Conservation (phyloP, 345 rosid species). For the Eutrema japonicum region DNA sequence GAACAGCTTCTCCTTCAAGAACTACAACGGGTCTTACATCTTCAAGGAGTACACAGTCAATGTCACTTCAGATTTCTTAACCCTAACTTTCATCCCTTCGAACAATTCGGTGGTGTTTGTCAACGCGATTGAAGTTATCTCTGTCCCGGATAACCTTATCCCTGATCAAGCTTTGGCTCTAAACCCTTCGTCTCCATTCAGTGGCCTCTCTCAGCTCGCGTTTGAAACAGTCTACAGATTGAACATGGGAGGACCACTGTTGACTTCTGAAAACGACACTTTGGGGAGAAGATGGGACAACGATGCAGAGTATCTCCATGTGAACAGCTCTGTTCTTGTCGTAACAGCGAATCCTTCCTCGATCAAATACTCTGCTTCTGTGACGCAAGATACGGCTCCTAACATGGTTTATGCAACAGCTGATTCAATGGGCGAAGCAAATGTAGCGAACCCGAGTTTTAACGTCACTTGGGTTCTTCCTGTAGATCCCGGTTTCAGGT, state of each 20-base stretch:
- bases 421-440: conserved; percentile 83
- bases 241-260: conserved; percentile 91
- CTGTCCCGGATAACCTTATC: conserved; percentile 73
- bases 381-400: conserved; percentile 78
- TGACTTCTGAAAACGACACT: conserved; percentile 87
- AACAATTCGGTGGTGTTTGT: conserved; percentile 82
- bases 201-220: conserved; percentile 74
- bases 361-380: conserved; percentile 54
- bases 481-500: conserved; percentile 69
- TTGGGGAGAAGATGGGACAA: conserved; percentile 92
- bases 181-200: conserved; percentile 60
- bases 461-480: conserved; percentile 89
- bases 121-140: conserved; percentile 91
- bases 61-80: conserved; percentile 66
- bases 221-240: conserved; percentile 87
- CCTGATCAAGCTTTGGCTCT: conserved; percentile 78
- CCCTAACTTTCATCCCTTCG: conserved; percentile 68
- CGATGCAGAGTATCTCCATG: conserved; percentile 77
- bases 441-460: conserved; percentile 69
- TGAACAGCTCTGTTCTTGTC: conserved; percentile 77
- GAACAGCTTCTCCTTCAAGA: conserved; percentile 80
- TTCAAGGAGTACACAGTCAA: conserved; percentile 93
- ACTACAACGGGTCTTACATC: conserved; percentile 58
- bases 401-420: conserved; percentile 91
- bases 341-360: conserved; percentile 70